Evolutionary conservation across 192 early-diverging fungal species (phyloP).

Genomic region (Backusella circina): DNA sequence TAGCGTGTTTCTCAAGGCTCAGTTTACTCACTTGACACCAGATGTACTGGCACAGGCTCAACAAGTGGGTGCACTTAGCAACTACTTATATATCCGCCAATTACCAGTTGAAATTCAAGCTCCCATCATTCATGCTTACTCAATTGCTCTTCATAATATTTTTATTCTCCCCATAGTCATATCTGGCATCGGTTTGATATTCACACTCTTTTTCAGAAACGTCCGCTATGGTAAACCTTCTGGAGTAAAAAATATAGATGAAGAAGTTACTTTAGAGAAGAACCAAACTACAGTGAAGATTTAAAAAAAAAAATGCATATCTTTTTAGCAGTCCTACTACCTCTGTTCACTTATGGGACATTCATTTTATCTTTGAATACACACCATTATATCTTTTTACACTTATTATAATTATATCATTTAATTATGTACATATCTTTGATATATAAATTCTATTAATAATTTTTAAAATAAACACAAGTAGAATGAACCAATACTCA

Average conservation of each 20-base stretch:
- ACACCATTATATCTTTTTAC: background rate
- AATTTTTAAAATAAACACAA: background rate
- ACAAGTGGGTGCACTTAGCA: background rate
- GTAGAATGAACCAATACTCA: no score
- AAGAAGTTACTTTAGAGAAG: no score
- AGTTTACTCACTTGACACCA: background rate
- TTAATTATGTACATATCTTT: background rate
- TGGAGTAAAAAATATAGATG: background rate
- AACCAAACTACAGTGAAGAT: no score
- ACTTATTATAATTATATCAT: background rate
- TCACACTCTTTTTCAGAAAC: conserved; percentile 22
- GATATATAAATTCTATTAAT: background rate
- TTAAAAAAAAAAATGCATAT: background rate
- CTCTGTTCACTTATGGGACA: no score
- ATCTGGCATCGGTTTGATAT: conserved; percentile 15
- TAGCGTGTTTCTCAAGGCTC: background rate
- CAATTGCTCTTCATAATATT: conserved; percentile 13
- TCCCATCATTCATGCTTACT: conserved; percentile 16
- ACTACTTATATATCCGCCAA: conserved; percentile 6
- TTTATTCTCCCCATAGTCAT: conserved; percentile 21
- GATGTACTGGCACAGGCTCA: conserved; percentile 11
- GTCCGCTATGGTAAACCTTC: conserved; percentile 7
- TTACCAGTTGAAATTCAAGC: conserved; percentile 11
- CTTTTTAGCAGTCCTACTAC: background rate
- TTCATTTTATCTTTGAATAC: no score